A percentile compares a stretch with the other conserved stretches of the same genome.
Evolutionary conservation across 1,284 basidiomycete genomes (phyloP).

Genomic region (Polyporus tsugae): DNA sequence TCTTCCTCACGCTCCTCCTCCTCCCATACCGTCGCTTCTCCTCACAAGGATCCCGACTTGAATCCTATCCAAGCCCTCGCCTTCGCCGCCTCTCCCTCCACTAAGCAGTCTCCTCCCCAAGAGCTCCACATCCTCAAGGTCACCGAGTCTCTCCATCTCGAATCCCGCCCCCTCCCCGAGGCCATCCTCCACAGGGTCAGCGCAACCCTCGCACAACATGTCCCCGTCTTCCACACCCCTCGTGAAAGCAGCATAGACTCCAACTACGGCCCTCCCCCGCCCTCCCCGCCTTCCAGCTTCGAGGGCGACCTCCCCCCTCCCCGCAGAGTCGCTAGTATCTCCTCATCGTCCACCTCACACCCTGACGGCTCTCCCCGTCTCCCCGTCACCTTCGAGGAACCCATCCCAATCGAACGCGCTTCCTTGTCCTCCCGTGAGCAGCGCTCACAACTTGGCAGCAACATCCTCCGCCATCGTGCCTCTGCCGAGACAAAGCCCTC

Average conservation of each 20-base stretch:
- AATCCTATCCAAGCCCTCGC: conserved; percentile 47
- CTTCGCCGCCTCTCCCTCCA: conserved; percentile 21
- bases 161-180: conserved; percentile 49
- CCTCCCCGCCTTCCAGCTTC: conserved; percentile 71
- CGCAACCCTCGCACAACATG: conserved; percentile 46
- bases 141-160: conserved; percentile 53
- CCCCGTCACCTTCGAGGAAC: conserved; percentile 45
- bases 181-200: conserved; percentile 49
- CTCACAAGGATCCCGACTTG: conserved; percentile 28
- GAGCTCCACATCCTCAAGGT: conserved; percentile 63
- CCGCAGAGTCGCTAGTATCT: conserved; percentile 17
- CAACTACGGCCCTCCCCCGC: conserved; percentile 65
- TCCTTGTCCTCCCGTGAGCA: conserved; percentile 39
- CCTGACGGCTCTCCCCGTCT: conserved; percentile 33
- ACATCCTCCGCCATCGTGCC: conserved; percentile 44
- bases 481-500: conserved; percentile 60
- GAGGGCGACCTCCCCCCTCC: conserved; percentile 44
- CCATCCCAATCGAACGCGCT: conserved; percentile 41
- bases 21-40: conserved; percentile 41
- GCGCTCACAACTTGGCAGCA: conserved; percentile 21
- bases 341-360: conserved; percentile 25
- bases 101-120: conserved; percentile 40
- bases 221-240: conserved; percentile 37
- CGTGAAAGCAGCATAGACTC: conserved; percentile 34
- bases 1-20: conserved; percentile 47